A percentile compares a stretch with the other conserved stretches of the same genome.
Evolutionary conservation across 2,329 filamentous ascomycete species (phyloP).

Genomic region (Pestalotiopsis sp.): DNA sequence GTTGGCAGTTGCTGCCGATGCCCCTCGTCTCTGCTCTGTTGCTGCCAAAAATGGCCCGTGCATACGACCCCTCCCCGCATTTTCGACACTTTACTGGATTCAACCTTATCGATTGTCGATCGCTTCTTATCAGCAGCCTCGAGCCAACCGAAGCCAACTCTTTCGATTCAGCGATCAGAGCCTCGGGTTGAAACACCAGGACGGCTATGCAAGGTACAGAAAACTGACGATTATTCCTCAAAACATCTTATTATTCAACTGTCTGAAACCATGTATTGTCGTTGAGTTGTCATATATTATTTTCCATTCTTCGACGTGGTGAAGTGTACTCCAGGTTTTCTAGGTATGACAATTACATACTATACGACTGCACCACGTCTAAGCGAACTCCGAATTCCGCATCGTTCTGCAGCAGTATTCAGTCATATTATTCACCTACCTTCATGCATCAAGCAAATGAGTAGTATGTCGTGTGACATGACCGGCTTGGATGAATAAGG

Average conservation of each 20-base stretch:
- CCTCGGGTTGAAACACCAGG: not conserved
- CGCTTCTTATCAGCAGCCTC: not conserved
- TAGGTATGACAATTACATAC: not conserved
- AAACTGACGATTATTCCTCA: not conserved
- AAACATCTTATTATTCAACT: not conserved
- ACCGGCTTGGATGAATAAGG: no score
- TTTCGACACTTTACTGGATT: not conserved
- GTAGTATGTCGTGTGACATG: not conserved
- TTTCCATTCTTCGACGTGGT: not conserved
- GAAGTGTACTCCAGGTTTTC: not conserved
- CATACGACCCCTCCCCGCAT: not conserved
- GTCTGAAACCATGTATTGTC: not conserved
- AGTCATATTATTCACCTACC: not conserved
- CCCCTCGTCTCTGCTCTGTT: not conserved
- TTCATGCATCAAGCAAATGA: not conserved
- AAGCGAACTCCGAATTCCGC: constrained; percentile 8
- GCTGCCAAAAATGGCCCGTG: constrained; percentile 4
- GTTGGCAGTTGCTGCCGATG: not conserved
- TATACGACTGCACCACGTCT: not conserved
- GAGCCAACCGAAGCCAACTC: not conserved
- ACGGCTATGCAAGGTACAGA: not conserved
- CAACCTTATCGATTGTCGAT: not conserved
- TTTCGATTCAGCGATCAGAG: not conserved
- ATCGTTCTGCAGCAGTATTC: not conserved
- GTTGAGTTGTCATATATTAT: not conserved